A percentile compares a stretch with the other conserved stretches of the same genome.
Evolutionary conservation across 768 basidiomycete genomes (phyloP).

Genomic region (Termitomyces sp.): DNA sequence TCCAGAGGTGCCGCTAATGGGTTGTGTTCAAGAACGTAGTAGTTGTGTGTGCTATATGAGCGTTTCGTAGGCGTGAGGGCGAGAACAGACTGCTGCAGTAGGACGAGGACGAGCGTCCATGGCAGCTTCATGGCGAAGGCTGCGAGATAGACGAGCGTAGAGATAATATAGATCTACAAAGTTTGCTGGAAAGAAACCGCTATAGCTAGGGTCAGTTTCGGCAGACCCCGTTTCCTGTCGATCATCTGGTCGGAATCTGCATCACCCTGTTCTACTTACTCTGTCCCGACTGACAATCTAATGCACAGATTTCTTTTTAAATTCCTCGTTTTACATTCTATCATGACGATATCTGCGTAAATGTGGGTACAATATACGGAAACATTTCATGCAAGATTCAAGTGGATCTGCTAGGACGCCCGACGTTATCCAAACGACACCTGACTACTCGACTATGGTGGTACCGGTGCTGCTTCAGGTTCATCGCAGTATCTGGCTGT

Average conservation of each 20-base stretch:
- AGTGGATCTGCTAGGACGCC: neutral
- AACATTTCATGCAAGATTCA: neutral
- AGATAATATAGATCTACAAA: neutral
- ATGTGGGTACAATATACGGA: neutral
- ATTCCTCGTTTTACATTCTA: neutral
- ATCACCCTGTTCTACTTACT: too few species aligned
- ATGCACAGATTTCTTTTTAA: neutral
- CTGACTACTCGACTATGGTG: constrained; percentile 6
- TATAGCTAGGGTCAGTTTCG: too few species aligned
- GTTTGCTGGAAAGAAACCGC: neutral
- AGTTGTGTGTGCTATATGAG: constrained; percentile 63
- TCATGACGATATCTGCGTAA: neutral
- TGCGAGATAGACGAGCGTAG: constrained; percentile 8
- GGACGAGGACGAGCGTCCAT: constrained; percentile 24
- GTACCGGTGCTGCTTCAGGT: constrained; percentile 27
- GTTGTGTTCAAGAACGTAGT: constrained; percentile 77
- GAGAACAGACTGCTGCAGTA: constrained; percentile 26
- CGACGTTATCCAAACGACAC: neutral
- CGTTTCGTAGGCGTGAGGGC: constrained; percentile 43
- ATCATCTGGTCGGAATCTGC: neutral
- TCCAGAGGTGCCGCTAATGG: constrained; percentile 43
- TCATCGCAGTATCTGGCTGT: constrained; percentile 50
- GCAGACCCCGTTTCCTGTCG: constrained; percentile 2
- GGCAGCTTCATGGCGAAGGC: constrained; percentile 25
- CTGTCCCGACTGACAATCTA: neutral